A percentile compares a stretch with the other conserved stretches of the same genome.
Conservation (phyloP, 2,329 filamentous ascomycete species). For the Trichoderma afroharzianum region DNA sequence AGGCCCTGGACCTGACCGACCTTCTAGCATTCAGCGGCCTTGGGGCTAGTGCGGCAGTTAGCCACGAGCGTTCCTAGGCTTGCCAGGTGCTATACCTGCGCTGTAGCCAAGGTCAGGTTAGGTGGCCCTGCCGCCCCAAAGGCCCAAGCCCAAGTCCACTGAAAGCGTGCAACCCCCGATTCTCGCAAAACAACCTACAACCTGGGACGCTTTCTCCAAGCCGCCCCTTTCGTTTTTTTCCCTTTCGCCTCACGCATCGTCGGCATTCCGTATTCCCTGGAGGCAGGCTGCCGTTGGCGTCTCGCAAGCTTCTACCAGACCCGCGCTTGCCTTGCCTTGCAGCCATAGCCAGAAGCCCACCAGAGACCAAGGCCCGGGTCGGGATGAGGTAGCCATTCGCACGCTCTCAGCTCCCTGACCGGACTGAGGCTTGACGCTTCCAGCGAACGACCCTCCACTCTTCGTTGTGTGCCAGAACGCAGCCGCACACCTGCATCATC, state of each 20-base stretch:
- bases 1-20: slow-evolving; percentile 17
- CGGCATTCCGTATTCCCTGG: slow-evolving; percentile 12
- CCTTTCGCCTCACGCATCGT: slow-evolving; percentile 13
- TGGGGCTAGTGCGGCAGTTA: slow-evolving; percentile 7
- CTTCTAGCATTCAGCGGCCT: not conserved
- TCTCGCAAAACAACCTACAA: slow-evolving; percentile 16
- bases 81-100: not conserved
- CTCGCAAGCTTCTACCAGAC: slow-evolving; percentile 16
- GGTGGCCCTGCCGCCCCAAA: slow-evolving; percentile 9
- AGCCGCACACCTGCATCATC: slow-evolving; percentile 24
- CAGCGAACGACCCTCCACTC: slow-evolving; percentile 18
- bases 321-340: slow-evolving; percentile 15
- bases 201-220: not conserved
- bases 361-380: slow-evolving; percentile 25
- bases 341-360: not conserved
- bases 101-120: not conserved
- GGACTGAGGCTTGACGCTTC: slow-evolving; percentile 48
- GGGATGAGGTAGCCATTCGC: slow-evolving; percentile 58
- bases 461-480: slow-evolving; percentile 4
- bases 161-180: slow-evolving; percentile 17
- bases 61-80: not conserved
- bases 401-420: slow-evolving; percentile 57
- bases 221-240: slow-evolving; percentile 18
- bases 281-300: slow-evolving; percentile 18
- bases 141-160: slow-evolving; percentile 4